phyloP scores from a whole-genome alignment of 140 eudicot genomes.

The Anethum foeniculum region DNA sequence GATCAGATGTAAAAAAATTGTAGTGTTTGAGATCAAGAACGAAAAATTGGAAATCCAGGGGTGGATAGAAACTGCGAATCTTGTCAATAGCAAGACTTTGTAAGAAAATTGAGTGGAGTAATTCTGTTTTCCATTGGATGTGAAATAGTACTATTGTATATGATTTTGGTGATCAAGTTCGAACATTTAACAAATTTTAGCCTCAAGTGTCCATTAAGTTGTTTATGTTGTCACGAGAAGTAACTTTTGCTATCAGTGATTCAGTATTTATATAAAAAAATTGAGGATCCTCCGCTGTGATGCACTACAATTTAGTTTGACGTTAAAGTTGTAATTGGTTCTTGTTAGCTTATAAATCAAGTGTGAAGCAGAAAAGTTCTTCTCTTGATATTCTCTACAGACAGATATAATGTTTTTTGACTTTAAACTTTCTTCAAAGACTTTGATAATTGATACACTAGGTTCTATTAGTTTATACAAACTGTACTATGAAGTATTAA shows the following conservation, averaged over 20 bases:
- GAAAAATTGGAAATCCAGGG: background rate
- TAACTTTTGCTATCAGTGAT: background rate
- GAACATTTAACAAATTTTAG: background rate
- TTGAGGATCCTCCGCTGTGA: background rate
- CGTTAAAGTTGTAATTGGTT: background rate
- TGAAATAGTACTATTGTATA: background rate
- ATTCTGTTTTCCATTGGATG: background rate
- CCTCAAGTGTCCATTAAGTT: background rate
- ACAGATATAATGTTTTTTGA: background rate
- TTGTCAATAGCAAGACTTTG: background rate
- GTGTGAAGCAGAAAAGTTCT: background rate
- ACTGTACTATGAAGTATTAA: background rate
- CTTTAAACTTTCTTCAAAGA: background rate
- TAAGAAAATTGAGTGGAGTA: background rate
- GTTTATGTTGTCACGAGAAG: background rate
- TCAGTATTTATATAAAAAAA: background rate
- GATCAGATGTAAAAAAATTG: background rate
- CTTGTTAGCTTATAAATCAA: background rate
- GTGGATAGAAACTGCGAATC: background rate
- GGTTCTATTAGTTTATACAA: background rate
- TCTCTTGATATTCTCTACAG: background rate
- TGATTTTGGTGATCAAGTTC: background rate
- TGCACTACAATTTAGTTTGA: background rate
- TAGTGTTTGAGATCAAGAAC: background rate
- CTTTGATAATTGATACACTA: background rate